phyloP scores from a whole-genome alignment of 495 filamentous ascomycete genomes.

The Aspergillus haitiensis region DNA sequence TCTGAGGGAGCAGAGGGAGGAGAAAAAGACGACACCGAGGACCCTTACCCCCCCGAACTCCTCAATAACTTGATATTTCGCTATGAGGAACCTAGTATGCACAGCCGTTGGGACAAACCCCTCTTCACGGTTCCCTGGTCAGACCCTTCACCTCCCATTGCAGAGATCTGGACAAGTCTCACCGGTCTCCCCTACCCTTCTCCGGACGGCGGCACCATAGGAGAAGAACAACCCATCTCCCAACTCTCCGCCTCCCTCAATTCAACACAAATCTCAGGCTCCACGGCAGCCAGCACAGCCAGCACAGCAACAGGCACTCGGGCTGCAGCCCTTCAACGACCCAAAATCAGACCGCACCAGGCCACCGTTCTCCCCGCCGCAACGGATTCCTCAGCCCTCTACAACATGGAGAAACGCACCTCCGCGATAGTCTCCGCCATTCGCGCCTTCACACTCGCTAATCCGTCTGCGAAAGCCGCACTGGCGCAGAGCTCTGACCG shows the following conservation, averaged over 20 bases:
- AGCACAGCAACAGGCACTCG: slow-evolving; percentile 28
- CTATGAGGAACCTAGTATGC: slow-evolving; percentile 94
- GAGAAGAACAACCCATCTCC: slow-evolving; percentile 22
- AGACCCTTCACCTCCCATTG: slow-evolving; percentile 65
- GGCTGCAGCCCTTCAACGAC: slow-evolving; percentile 20
- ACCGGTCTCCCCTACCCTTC: slow-evolving; percentile 43
- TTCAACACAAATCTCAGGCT: slow-evolving; percentile 27
- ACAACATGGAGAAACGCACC: slow-evolving; percentile 80
- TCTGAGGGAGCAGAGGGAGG: background rate
- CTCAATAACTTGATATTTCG: slow-evolving; percentile 93
- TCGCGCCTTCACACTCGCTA: slow-evolving; percentile 54
- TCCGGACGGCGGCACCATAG: slow-evolving; percentile 24
- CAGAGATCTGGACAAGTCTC: slow-evolving; percentile 79
- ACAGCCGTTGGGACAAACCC: slow-evolving; percentile 93
- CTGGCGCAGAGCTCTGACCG: slow-evolving; percentile 50
- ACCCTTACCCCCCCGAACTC: slow-evolving; percentile 63
- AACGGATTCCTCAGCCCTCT: slow-evolving; percentile 74
- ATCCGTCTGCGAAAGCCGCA: slow-evolving; percentile 42
- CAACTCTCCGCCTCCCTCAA: slow-evolving; percentile 30
- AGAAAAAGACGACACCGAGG: slow-evolving; percentile 39
- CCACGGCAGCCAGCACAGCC: slow-evolving; percentile 34
- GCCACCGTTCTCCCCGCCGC: slow-evolving; percentile 72
- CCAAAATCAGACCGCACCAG: slow-evolving; percentile 68
- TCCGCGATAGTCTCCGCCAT: slow-evolving; percentile 79
- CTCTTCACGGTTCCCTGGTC: slow-evolving; percentile 85